phyloP scores from a whole-genome alignment of 1,284 basidiomycete genomes.

The Irpex lacteus region DNA sequence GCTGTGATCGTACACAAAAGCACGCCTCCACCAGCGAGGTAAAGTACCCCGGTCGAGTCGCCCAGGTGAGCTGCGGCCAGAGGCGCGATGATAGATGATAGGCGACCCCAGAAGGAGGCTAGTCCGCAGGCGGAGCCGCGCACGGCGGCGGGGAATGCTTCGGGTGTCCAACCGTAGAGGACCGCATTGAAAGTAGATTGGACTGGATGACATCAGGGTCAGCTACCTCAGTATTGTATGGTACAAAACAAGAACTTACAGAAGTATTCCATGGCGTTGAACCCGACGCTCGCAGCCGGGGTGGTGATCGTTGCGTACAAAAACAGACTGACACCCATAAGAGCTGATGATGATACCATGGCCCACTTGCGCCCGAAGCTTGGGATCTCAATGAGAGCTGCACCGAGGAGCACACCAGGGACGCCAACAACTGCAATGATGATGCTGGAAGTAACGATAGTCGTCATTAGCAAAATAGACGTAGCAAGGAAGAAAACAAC shows the following conservation, averaged over 20 bases:
- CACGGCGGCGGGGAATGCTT: constrained; percentile 18
- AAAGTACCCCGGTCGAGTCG: constrained; percentile 12
- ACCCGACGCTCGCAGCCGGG: constrained; percentile 15
- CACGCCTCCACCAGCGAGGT: constrained; percentile 16
- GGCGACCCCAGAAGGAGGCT: constrained; percentile 16
- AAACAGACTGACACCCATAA: constrained; percentile 12
- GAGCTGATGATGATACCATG: constrained; percentile 10
- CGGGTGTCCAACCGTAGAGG: constrained; percentile 18
- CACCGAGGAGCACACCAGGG: constrained; percentile 13
- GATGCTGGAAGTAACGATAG: constrained; percentile 1
- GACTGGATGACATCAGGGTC: not conserved
- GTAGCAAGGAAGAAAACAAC: not conserved
- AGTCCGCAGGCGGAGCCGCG: constrained; percentile 16
- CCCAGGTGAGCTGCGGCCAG: constrained; percentile 12
- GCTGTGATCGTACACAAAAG: constrained; percentile 13
- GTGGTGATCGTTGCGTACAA: constrained; percentile 10
- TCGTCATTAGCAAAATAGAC: not conserved
- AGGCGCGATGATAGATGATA: constrained; percentile 13
- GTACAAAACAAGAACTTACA: constrained; percentile 5
- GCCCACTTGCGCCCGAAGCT: constrained; percentile 13
- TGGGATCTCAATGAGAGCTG: constrained; percentile 13
- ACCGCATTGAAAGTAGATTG: constrained; percentile 17
- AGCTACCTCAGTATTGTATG: not conserved
- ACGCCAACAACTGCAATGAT: constrained; percentile 14
- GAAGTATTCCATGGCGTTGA: constrained; percentile 19